Evolutionary conservation across 140 eudicot species (phyloP), one percentile per base, ranked within the genome.

Genomic region (Oenanthe javanica): DNA sequence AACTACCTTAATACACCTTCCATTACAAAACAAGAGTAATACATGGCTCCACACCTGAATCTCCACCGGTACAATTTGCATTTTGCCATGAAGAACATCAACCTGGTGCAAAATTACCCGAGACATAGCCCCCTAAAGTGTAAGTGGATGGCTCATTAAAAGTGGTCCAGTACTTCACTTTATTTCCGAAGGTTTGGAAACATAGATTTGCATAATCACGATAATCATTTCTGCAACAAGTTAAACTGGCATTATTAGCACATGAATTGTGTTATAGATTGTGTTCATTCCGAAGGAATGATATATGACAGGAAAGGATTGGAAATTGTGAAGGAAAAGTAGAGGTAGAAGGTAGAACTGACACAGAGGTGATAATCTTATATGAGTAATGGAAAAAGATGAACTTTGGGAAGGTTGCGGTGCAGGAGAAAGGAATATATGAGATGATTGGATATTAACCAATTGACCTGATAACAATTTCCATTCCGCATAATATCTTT

Each of bases 131-230:
- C 0, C 5, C 3, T 8, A 25, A 4, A 46, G 66, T 42, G 40
- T 71, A 83, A 11, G 31, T 55, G 70, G 57, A 79, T 23, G 86
- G 86, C 79, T 86, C 89, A 42, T 86, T 86, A 14, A 83, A 1
- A 0, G 86, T 86, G 50, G 75, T 77, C 86, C 89, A 86, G 19
- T 76, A 27, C 72, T 86, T 86, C 64, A 86, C 89, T 9, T 72
- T 50, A 38, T 81, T 79, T 2, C 84, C 84, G 48, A 81, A 81
- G 5, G 18, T 51, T 48, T 79, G 77, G 76, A 86, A 86, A 61
- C 89, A 86, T 25, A 86, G 55, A 10, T 86, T 84, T 46, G 72
- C 86, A 45, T 47, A 86, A 57, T 86, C 89, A 2, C 67, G 48
- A 80, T 45, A 83, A 76, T 86, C 86, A 45, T 86, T 43, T 71